Evolutionary conservation across 306 rosid genomes (phyloP), one percentile per base, ranked within the genome.

Genomic region (Erythrophleum fordii): DNA sequence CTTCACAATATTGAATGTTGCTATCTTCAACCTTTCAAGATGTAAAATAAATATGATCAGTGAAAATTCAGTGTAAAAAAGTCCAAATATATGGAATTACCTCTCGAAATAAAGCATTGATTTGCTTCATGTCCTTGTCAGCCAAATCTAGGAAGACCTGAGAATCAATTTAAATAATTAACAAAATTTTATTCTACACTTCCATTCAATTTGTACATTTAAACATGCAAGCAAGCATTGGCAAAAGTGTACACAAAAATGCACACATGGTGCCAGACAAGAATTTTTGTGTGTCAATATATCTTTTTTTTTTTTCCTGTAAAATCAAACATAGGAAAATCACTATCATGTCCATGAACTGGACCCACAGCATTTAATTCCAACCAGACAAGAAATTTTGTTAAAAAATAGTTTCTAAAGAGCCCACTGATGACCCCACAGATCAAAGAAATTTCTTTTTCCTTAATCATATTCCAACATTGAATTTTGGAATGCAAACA

Each of bases 121-220:
- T 87, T 90, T 89, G 91, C 83, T 86, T 91, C 93, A 93, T 89
- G 86, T 93, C 99, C 93, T 93, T 95, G 81, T 92, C 96, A 42
- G 94, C 82, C 91, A 95, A 87, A 64, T 95, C 94, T 72, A 91
- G 89, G 85, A 95, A 93, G 72, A 95, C 92, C 99, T 95, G 86
- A 66, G 64, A 86, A 79, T 67, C 82, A 76, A 80, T 70, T 9
- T 35, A 70, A 79, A 61, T 8, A 46, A 51, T 75, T 52, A 52
- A 49, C 45, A 86, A 20, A 55, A 81, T 79, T 64, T 77, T 28
- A 70, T 16, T 78, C 44, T 28, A 1, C 76, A 58, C 53, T 69
- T 64, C 39, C 51, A 75, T 39, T 22, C 35, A 18, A 70, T 64
- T 22, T 37, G 77, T n/a, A n/a, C 55, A 26, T 55, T 42, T 31